These are phyloP conservation scores for Nigrospora sphaerica DNA, from an alignment of 2,329 filamentous ascomycete species.

Conservation along the genomic window DNA sequence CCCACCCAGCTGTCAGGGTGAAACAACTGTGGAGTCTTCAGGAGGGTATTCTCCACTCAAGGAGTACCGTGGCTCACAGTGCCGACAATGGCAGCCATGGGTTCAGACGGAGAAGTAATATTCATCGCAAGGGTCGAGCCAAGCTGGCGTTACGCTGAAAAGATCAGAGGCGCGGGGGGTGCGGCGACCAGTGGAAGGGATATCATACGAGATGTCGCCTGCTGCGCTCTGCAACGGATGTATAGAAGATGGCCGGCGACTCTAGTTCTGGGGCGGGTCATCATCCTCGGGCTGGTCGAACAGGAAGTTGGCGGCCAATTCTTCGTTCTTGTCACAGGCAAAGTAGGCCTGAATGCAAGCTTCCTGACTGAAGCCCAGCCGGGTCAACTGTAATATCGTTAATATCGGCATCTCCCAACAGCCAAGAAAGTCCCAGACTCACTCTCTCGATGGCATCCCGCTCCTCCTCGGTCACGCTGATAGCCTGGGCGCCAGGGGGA, in stretches of 20 bases:
- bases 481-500: conserved; percentile 81
- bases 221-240: conserved; percentile 3
- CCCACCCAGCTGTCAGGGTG: no score
- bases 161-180: no score
- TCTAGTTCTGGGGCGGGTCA: conserved; percentile 42
- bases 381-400: conserved; percentile 59
- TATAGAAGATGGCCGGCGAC: background rate
- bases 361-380: conserved; percentile 87
- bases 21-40: no score
- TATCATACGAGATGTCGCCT: conserved; percentile 7
- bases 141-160: no score
- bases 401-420: conserved; percentile 5
- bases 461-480: conserved; percentile 92
- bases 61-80: no score
- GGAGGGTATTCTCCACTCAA: no score
- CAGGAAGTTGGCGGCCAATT: conserved; percentile 93
- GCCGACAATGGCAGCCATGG: no score
- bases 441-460: conserved; percentile 94
- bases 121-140: conserved; percentile 29
- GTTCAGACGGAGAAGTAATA: conserved; percentile 19
- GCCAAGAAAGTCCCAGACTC: conserved; percentile 27
- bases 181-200: conserved; percentile 5
- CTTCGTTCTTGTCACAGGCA: conserved; percentile 98
- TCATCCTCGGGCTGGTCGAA: conserved; percentile 95
- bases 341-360: conserved; percentile 97